These are phyloP conservation scores for Colletotrichum abscissum DNA, from an alignment of 2,329 filamentous ascomycete species.

Conservation along the genomic window DNA sequence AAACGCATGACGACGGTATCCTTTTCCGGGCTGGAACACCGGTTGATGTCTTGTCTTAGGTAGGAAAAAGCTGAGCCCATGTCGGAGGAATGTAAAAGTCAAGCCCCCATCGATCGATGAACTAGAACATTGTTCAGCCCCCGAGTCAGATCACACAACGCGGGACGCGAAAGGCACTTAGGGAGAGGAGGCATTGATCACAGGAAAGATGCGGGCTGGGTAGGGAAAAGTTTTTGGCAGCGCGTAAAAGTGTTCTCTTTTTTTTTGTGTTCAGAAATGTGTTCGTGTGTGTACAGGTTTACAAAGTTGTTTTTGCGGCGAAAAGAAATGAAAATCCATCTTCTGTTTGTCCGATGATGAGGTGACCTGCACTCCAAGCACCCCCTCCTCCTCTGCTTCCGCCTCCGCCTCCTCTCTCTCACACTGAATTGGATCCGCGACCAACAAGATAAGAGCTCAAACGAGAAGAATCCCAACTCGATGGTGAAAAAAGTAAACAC, in stretches of 20 bases:
- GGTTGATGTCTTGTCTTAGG: not conserved
- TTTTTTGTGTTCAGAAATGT: slow-evolving; percentile 10
- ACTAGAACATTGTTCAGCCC: not conserved
- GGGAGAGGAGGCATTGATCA: no score
- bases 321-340: slow-evolving; percentile 27
- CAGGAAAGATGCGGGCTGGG: no score
- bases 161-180: no score
- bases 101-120: not conserved
- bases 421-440: slow-evolving; percentile 1
- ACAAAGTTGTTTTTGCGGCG: slow-evolving; percentile 3
- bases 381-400: not conserved
- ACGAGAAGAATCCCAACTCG: slow-evolving; percentile 38
- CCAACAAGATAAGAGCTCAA: slow-evolving; percentile 31
- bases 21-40: not conserved
- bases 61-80: not conserved
- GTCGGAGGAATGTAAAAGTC: not conserved
- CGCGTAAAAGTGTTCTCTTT: slow-evolving; percentile 10
- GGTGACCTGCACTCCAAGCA: slow-evolving; percentile 34
- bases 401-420: not conserved
- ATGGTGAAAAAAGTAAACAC: slow-evolving; percentile 48
- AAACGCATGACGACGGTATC: not conserved
- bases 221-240: slow-evolving; percentile 12
- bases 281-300: slow-evolving; percentile 20
- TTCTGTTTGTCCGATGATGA: slow-evolving; percentile 23
- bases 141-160: not conserved